These are phyloP conservation scores for Stephania japonica DNA, from an alignment of 164 flowering plant genomes.

Conservation along the genomic window DNA sequence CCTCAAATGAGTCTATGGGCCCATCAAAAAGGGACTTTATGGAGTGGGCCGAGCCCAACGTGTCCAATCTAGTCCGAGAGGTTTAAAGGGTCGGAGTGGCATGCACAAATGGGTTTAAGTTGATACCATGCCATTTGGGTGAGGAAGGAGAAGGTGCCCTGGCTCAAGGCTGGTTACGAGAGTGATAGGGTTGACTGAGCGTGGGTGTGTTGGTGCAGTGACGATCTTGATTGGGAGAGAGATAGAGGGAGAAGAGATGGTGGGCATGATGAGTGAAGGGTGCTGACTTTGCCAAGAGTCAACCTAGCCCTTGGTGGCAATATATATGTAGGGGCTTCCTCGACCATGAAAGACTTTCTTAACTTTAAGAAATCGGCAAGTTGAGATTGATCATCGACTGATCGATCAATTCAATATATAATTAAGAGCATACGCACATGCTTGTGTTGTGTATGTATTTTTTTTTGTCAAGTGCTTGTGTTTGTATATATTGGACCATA, in stretches of 20 bases:
- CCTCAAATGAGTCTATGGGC: constrained; percentile 27
- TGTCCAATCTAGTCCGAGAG: constrained; percentile 32
- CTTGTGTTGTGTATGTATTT: no score
- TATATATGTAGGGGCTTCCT: constrained; percentile 16
- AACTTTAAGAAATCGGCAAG: no score
- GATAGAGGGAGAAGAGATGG: constrained; percentile 9
- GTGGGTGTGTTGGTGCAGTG: constrained; percentile 26
- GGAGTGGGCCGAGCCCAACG: constrained; percentile 23
- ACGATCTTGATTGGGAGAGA: constrained; percentile 27
- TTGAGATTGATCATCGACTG: no score
- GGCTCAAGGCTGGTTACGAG: constrained; percentile 21
- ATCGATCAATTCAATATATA: no score
- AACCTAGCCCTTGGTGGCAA: constrained; percentile 18
- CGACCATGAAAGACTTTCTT: not conserved
- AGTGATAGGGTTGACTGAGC: constrained; percentile 14
- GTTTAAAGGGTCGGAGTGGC: constrained; percentile 12
- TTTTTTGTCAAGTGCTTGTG: no score
- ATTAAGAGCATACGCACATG: no score
- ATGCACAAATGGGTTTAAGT: no score
- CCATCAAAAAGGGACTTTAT: constrained; percentile 27
- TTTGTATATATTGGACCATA: no score
- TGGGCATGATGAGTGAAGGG: constrained; percentile 17
- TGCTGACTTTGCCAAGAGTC: constrained; percentile 16
- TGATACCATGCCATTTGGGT: constrained; percentile 18
- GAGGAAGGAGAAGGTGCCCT: constrained; percentile 25